Percentiles rank a stretch among this genome's conserved stretches.
Conservation (phyloP, 2,329 filamentous ascomycete genomes). For the Neoscytalidium dimidiatum region DNA sequence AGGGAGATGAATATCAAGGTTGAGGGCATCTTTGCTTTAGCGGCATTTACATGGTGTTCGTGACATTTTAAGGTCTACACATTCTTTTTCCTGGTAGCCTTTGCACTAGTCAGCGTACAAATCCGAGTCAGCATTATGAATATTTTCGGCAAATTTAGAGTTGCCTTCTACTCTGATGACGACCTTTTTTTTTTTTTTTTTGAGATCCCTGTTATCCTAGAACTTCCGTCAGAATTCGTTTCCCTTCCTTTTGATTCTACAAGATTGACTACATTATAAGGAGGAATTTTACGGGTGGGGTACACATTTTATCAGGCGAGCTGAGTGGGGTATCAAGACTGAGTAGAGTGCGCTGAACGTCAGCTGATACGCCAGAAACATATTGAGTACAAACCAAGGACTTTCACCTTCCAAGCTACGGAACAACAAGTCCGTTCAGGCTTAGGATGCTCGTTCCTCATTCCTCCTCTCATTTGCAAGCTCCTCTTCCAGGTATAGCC, state of each 20-base stretch:
- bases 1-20: neutral
- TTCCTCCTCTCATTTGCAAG: neutral
- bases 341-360: neutral
- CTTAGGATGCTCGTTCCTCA: neutral
- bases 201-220: no score
- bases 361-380: neutral
- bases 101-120: no score
- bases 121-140: no score
- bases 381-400: neutral
- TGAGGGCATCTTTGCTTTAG: neutral
- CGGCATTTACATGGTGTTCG: neutral
- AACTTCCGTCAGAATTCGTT: no score
- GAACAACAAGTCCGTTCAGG: neutral
- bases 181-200: no score
- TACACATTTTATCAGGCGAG: neutral
- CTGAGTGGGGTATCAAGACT: constrained; percentile 3
- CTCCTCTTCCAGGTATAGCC: constrained; percentile 29
- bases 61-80: neutral
- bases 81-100: neutral
- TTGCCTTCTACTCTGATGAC: no score
- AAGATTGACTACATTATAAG: neutral
- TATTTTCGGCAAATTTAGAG: no score
- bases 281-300: neutral
- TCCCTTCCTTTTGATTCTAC: no score
- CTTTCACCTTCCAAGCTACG: neutral